Conservation (phyloP, 139 green algal species). For the Diplosphaera chodatii region DNA sequence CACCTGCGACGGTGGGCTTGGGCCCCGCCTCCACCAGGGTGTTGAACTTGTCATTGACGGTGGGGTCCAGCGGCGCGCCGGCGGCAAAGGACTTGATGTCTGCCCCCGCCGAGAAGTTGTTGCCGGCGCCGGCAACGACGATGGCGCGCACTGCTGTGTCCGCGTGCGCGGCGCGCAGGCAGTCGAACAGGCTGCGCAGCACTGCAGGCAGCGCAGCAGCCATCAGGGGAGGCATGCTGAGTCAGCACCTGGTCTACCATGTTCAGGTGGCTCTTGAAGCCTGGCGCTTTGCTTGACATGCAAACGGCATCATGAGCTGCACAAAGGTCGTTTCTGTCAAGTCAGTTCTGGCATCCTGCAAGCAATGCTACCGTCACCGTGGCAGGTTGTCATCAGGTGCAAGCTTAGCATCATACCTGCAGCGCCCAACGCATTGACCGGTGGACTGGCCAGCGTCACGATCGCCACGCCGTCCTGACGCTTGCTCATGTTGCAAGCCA, state of each 20-base stretch:
- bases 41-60: slow-evolving; percentile 62
- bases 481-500: slow-evolving; percentile 17
- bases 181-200: slow-evolving; percentile 68
- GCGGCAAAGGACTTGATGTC: slow-evolving; percentile 75
- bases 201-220: slow-evolving; percentile 50
- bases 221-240: background rate
- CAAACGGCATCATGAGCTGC: background rate
- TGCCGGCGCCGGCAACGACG: slow-evolving; percentile 74
- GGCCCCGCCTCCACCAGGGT: slow-evolving; percentile 66
- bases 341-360: background rate
- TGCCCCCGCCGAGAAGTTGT: slow-evolving; percentile 91
- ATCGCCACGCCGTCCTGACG: slow-evolving; percentile 72
- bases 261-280: background rate
- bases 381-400: too few relatives aligned
- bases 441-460: slow-evolving; percentile 84
- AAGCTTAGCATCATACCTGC: slow-evolving; percentile 43
- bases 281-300: background rate
- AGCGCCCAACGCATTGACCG: slow-evolving; percentile 92
- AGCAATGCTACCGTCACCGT: too few relatives aligned
- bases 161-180: slow-evolving; percentile 64
- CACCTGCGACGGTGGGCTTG: slow-evolving; percentile 90
- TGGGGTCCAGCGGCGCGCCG: background rate
- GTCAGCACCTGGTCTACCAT: background rate
- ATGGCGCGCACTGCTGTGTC: slow-evolving; percentile 73
- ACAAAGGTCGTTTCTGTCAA: background rate